These are phyloP conservation scores for Spathaspora sp. DNA, from an alignment of 1,139 yeast genomes.

Conservation along the genomic window DNA sequence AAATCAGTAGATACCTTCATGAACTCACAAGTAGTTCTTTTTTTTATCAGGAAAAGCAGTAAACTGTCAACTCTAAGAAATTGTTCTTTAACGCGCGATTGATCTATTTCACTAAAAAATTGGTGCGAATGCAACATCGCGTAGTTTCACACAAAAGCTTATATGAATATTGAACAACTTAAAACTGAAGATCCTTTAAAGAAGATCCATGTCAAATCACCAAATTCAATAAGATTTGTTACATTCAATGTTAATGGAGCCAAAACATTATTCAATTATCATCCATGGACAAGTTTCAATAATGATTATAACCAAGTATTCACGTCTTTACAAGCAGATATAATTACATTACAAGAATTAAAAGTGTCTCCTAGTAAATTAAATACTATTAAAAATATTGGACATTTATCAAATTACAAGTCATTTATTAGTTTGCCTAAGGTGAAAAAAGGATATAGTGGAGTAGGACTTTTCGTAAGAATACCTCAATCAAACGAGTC, in stretches of 20 bases:
- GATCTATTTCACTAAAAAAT: too few species aligned
- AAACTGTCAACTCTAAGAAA: too few species aligned
- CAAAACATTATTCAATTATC: conserved; percentile 74
- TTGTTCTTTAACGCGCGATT: too few species aligned
- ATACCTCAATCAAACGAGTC: conserved; percentile 44
- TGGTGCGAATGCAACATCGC: too few species aligned
- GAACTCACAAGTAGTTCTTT: too few species aligned
- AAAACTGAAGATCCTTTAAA: conserved; percentile 14
- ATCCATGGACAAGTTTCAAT: conserved; percentile 69
- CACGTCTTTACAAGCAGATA: conserved; percentile 61
- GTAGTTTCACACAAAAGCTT: neutral
- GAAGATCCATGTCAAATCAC: conserved; percentile 10
- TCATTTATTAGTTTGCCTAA: conserved; percentile 72
- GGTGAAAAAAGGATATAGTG: conserved; percentile 78
- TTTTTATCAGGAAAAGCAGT: too few species aligned
- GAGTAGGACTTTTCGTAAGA: conserved; percentile 83
- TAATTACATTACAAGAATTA: conserved; percentile 82
- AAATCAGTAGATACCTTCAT: too few species aligned
- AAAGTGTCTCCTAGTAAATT: conserved; percentile 59
- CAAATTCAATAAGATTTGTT: conserved; percentile 40
- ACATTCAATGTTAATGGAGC: conserved; percentile 88
- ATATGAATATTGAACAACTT: neutral
- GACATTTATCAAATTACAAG: conserved; percentile 54
- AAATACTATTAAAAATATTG: conserved; percentile 44
- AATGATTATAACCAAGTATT: conserved; percentile 53